phyloP scores from a whole-genome alignment of 306 rosid species.

The Malus sylvestris region DNA sequence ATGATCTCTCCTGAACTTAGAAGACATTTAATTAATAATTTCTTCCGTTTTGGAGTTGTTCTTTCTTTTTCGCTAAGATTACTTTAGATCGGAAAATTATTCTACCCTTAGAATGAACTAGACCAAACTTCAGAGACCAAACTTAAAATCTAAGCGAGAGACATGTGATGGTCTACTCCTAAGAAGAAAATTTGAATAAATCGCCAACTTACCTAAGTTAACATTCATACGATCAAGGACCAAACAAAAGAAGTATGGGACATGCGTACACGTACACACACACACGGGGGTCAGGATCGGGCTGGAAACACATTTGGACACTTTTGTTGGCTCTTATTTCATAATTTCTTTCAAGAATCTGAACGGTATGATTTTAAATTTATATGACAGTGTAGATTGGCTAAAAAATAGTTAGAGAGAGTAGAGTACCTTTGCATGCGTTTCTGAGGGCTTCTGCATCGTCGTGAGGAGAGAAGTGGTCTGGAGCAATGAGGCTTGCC shows the following conservation, averaged over 20 bases:
- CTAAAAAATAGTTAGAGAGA: neutral
- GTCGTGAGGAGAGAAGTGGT: slow-evolving; percentile 31
- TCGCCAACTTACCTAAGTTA: neutral
- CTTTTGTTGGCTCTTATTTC: too few species aligned
- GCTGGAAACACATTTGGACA: neutral
- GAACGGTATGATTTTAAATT: neutral
- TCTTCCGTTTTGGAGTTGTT: neutral
- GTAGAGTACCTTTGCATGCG: slow-evolving; percentile 48
- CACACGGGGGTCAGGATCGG: too few species aligned
- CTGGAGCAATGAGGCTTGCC: slow-evolving; percentile 41
- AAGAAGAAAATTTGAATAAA: neutral
- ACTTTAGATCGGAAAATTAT: too few species aligned
- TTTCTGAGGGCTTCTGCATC: slow-evolving; percentile 61
- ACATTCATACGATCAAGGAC: neutral
- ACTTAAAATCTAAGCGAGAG: neutral
- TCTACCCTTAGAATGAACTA: too few species aligned
- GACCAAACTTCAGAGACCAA: neutral
- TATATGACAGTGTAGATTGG: neutral
- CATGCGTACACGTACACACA: neutral
- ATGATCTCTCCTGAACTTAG: neutral
- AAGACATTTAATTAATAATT: neutral
- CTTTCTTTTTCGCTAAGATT: neutral
- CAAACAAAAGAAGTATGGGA: neutral
- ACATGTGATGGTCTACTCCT: neutral
- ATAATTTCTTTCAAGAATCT: too few species aligned